Base-by-base conservation (phyloP, 768 basidiomycete genomes). In the Leccinum incarnatum region DNA sequence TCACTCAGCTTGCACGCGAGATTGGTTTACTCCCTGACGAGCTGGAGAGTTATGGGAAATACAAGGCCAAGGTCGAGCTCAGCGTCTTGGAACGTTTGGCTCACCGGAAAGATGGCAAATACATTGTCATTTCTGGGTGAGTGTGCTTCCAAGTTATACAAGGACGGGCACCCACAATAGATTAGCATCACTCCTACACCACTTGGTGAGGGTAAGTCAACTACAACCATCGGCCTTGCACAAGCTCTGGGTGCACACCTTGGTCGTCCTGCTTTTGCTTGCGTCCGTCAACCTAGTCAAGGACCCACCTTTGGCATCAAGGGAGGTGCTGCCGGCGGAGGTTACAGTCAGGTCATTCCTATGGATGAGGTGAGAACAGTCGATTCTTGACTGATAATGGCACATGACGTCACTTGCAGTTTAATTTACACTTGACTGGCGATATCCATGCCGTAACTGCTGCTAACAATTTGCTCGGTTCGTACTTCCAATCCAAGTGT, bases 221-320 rank as follows among this genome's bases (percentile, higher is more conserved):
- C 97, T 5, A 98, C 95, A 0, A 98, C 95, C 12, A 93, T 98
- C 63, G 96, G 96, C 70, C 82, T 99, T 54, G 93, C 95, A 9
- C 96, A 99, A 72, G 96, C 96, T 32, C 82, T 99, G 58, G 94
- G 94, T 46, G 97, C 95, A 49, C 94, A 97, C 72, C 84, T 98
- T 36, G 87, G 88, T 58, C 93, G 95, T 56, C 89, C 93, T 32
- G 83, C 94, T 10, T 98, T 97, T 73, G 96, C 97, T 49, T 97
- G 95, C 72, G 95, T 98, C 23, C 89, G 96, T 56, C 97, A 99
- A 71, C 97, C 97, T 4, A 95, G 93, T 77, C 96, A 99, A 75
- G 96, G 97, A 12, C 96, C 96, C 34, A 98, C 96, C 0, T 99
- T 98, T 72, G 96, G 96, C 65, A 97, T 99, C 80, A 99, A 99